Base-by-base conservation (phyloP, 352 stramenopile genomes). In the Globisporangium yorkense region DNA sequence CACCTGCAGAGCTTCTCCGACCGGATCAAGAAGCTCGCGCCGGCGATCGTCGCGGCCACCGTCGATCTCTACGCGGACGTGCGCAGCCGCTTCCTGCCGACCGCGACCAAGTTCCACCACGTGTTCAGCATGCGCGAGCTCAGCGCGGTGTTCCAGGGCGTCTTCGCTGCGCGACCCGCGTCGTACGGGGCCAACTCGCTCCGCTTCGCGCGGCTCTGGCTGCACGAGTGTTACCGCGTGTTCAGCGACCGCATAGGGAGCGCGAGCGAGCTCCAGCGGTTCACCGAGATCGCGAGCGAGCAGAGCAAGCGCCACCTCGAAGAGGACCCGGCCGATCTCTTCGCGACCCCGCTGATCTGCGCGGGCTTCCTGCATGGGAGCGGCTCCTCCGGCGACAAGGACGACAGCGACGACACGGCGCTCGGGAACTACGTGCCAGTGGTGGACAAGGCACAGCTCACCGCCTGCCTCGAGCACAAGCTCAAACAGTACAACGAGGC, bases 81-180 rank as follows among this genome's bases (percentile, higher is more conserved):
- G 6, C 67, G 70, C 2, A 37, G 67, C 4, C 86, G 83, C 18
- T 98, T 98, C 61, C 55, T 97, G 1, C 87, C 88, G 0, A 96
- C 81, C 0, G 88, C 89, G n/a, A 79, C 85, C 3, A 98, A 98
- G 54, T 97, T 95, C 43, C 89, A 97, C 62, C 97, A 98, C 55
- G 75, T 96, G 2, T 98, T 98, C 68, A 97, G 86, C 61, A 82
- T 98, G 63, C 76, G 92, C 13, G 90, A 98, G 48, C 56, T 98
- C 9, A 80, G 76, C 5, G 80, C 82, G 2, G 60, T 98, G 15
- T 95, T 97, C 56, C 85, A 97, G 63, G 89, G 92, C 0, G 57
- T 98, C 1, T 85, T 87, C 13, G 67, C 83, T 33, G 64, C 84
- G 0, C 71, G 73, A 2, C 77, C 87, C 4, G 83, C 92, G 63